phyloP scores from a whole-genome alignment of 306 rosid genomes.

The Rosa persica region DNA sequence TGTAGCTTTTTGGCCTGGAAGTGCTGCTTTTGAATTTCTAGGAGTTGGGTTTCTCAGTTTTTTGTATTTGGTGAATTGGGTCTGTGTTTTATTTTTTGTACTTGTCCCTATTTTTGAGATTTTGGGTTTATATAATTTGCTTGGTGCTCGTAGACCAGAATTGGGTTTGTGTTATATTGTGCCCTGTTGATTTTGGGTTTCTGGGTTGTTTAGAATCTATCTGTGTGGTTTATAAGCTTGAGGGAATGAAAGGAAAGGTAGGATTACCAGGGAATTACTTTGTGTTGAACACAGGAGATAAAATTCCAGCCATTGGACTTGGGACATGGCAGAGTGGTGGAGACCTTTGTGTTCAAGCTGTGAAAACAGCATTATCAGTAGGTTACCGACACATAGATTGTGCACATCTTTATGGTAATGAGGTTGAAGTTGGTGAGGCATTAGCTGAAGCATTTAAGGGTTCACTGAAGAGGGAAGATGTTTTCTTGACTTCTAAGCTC shows the following conservation, averaged over 20 bases:
- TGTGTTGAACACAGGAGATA: conserved; percentile 43
- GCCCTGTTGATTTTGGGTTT: conserved; percentile 20
- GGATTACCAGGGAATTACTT: conserved; percentile 39
- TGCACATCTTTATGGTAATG: conserved; percentile 54
- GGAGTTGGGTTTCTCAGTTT: neutral
- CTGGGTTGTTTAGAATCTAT: conserved; percentile 9
- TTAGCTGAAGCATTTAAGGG: conserved; percentile 40
- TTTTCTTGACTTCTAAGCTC: conserved; percentile 47
- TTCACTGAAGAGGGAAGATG: conserved; percentile 42
- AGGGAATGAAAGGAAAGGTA: conserved; percentile 38
- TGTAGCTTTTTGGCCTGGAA: neutral
- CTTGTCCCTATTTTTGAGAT: conserved; percentile 7
- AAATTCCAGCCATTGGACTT: conserved; percentile 50
- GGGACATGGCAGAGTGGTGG: conserved; percentile 57
- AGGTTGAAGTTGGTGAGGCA: conserved; percentile 48
- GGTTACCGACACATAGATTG: conserved; percentile 49
- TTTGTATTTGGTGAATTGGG: conserved; percentile 23
- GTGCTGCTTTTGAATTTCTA: conserved; percentile 15
- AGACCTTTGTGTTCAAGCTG: conserved; percentile 49
- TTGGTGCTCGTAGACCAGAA: conserved; percentile 1
- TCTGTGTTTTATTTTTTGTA: conserved; percentile 8
- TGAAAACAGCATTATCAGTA: conserved; percentile 44
- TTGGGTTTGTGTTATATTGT: neutral
- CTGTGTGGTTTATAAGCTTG: conserved; percentile 8
- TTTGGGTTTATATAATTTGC: conserved; percentile 14